These are phyloP conservation scores for Talaromyces rugulosus DNA, from an alignment of 2,329 filamentous ascomycete species.

Conservation along the genomic window DNA sequence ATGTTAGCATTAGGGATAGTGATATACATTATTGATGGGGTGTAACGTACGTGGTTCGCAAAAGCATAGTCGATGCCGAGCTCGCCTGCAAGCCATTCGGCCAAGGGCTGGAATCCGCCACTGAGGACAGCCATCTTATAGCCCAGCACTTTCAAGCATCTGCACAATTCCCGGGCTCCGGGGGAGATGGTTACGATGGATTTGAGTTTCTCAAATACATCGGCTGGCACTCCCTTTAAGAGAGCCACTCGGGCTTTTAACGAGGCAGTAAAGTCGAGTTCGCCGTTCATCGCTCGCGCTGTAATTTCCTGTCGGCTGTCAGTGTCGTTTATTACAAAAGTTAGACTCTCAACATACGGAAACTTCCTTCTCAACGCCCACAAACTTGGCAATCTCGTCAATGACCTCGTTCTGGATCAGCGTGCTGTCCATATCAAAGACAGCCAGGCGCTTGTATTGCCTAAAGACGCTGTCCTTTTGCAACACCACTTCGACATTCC, in stretches of 20 bases:
- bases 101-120: constrained; percentile 86
- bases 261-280: constrained; percentile 84
- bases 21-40: not conserved
- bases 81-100: constrained; percentile 75
- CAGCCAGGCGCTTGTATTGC: constrained; percentile 76
- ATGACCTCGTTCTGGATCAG: constrained; percentile 97
- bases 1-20: not conserved
- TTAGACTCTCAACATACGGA: constrained; percentile 44
- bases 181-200: constrained; percentile 73
- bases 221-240: constrained; percentile 72
- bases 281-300: constrained; percentile 88
- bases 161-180: constrained; percentile 71
- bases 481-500: constrained; percentile 80
- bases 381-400: constrained; percentile 81
- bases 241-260: constrained; percentile 76
- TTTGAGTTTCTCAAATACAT: constrained; percentile 74
- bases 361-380: constrained; percentile 77
- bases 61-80: constrained; percentile 83
- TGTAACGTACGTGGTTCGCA: constrained; percentile 68
- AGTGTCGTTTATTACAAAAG: not conserved
- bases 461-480: constrained; percentile 71
- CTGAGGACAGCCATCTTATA: constrained; percentile 87
- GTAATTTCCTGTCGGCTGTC: constrained; percentile 63
- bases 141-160: constrained; percentile 70
- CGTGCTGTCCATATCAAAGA: constrained; percentile 99